These are phyloP conservation scores for Ophiostoma tasmaniense DNA, from an alignment of 2,329 filamentous ascomycete species.

Conservation along the genomic window DNA sequence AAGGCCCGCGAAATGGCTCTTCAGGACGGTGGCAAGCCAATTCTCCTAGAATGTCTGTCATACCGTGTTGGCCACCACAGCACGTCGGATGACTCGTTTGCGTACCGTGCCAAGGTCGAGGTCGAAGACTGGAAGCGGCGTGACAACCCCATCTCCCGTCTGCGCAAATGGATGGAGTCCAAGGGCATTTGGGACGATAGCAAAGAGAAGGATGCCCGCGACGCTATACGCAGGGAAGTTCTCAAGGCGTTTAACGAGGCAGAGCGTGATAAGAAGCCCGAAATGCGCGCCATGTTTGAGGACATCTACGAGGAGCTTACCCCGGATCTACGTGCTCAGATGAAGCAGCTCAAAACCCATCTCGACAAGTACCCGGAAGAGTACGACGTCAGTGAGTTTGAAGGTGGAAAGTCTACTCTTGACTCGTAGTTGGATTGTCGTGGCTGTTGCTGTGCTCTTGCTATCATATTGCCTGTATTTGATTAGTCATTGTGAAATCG, in stretches of 20 bases:
- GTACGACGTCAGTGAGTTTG: constrained; percentile 55
- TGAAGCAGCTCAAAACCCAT: constrained; percentile 62
- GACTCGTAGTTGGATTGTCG: not conserved
- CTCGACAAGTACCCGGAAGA: constrained; percentile 82
- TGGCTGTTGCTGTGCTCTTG: not conserved
- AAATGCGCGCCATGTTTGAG: constrained; percentile 65
- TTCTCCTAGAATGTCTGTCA: constrained; percentile 91
- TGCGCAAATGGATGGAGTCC: constrained; percentile 66
- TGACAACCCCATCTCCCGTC: constrained; percentile 31
- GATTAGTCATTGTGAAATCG: not conserved
- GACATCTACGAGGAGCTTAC: constrained; percentile 87
- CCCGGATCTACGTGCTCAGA: constrained; percentile 53
- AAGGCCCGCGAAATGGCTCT: constrained; percentile 71
- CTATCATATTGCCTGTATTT: not conserved
- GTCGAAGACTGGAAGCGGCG: constrained; percentile 74
- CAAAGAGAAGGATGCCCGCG: constrained; percentile 53
- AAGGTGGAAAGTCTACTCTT: constrained; percentile 24
- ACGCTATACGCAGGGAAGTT: constrained; percentile 45
- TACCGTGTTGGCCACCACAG: constrained; percentile 96
- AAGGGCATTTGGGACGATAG: constrained; percentile 77
- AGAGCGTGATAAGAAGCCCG: constrained; percentile 71
- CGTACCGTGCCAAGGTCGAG: constrained; percentile 85
- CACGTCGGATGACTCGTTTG: constrained; percentile 93
- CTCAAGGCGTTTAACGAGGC: constrained; percentile 77
- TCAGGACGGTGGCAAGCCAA: constrained; percentile 67